These are phyloP conservation scores for Aeschynomene evenia DNA, from an alignment of 306 rosid genomes.

Conservation along the genomic window DNA sequence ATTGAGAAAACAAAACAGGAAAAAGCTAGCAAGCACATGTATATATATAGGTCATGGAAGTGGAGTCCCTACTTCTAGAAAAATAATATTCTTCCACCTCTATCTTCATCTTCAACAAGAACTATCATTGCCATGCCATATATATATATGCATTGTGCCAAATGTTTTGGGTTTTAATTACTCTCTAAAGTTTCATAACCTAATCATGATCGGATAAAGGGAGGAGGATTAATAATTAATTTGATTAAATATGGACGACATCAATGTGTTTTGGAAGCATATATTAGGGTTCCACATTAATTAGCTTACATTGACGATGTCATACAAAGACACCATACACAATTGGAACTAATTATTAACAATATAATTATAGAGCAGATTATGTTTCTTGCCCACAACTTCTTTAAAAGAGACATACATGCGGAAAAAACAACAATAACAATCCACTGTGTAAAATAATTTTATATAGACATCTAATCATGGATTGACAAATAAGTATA, in stretches of 20 bases:
- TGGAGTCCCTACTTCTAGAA: conserved; percentile 8
- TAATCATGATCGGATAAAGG: background rate
- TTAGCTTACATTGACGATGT: too few species aligned
- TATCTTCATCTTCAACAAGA: conserved; percentile 19
- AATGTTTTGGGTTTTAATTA: background rate
- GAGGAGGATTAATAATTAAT: background rate
- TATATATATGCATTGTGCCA: too few species aligned
- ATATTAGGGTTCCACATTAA: too few species aligned
- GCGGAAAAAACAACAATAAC: too few species aligned
- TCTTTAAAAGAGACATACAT: too few species aligned
- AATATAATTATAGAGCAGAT: too few species aligned
- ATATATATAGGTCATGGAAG: background rate
- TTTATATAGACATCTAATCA: too few species aligned
- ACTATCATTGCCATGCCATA: background rate
- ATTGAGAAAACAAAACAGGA: background rate
- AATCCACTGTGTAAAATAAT: too few species aligned
- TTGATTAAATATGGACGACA: background rate
- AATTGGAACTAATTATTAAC: too few species aligned
- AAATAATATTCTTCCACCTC: background rate
- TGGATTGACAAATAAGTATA: too few species aligned
- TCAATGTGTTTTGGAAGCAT: background rate
- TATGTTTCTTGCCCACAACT: too few species aligned
- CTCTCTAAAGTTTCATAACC: background rate
- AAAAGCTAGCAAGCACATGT: conserved; percentile 4
- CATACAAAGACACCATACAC: too few species aligned